Percentiles rank a stretch among this genome's conserved stretches.
Conservation (phyloP, 345 rosid species). For the Rhizophora mangle region DNA sequence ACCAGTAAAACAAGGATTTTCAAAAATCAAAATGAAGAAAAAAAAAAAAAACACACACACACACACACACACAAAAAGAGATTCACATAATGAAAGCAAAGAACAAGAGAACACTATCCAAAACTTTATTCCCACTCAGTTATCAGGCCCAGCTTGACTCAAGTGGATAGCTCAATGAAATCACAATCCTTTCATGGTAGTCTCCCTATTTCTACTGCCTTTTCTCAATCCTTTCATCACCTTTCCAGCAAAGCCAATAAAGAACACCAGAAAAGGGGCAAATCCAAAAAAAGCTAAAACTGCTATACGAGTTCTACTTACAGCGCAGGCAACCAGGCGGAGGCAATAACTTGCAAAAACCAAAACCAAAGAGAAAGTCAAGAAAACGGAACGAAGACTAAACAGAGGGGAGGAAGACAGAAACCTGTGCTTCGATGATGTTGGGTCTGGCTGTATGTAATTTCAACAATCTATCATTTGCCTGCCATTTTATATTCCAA, state of each 20-base stretch:
- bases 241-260: constrained; percentile 8
- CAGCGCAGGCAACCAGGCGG: background rate
- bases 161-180: background rate
- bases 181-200: background rate
- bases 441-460: background rate
- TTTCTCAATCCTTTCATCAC: background rate
- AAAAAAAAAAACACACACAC: background rate
- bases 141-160: too few species aligned
- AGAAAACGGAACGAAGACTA: background rate
- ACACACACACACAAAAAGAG: too few species aligned
- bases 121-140: too few species aligned
- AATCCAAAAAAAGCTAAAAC: background rate
- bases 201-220: background rate
- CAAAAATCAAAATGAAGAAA: background rate
- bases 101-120: too few species aligned
- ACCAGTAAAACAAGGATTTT: background rate
- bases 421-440: background rate
- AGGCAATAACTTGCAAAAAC: background rate
- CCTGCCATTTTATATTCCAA: background rate
- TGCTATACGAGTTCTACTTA: background rate
- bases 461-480: background rate
- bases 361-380: background rate
- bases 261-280: background rate
- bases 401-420: background rate
- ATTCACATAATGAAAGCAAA: too few species aligned